Evolutionary conservation across 805 yeast species (phyloP).

Genomic region (Wickerhamia fluorescens): DNA sequence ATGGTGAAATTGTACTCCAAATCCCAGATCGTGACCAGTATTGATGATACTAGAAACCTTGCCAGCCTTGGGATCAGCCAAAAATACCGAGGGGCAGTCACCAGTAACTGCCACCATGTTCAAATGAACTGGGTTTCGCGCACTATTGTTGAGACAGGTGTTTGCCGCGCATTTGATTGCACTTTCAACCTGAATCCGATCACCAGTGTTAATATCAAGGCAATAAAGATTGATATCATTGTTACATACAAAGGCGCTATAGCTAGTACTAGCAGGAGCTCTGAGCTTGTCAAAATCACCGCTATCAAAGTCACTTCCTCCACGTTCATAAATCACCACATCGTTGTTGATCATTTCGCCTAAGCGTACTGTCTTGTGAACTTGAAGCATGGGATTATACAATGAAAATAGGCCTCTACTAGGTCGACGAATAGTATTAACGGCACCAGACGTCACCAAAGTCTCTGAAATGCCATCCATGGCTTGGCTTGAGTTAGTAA

Average conservation of each 20-base stretch:
- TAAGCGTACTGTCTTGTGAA: constrained; percentile 44
- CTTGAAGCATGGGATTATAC: constrained; percentile 43
- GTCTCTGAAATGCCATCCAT: constrained; percentile 5
- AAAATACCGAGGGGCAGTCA: constrained; percentile 60
- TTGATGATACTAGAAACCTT: constrained; percentile 27
- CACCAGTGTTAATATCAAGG: constrained; percentile 48
- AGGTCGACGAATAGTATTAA: background rate
- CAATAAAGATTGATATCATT: constrained; percentile 71
- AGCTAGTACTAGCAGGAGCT: constrained; percentile 20
- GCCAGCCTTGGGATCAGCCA: constrained; percentile 40
- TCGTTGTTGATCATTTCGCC: constrained; percentile 84
- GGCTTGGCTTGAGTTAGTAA: constrained; percentile 30
- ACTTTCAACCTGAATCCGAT: constrained; percentile 33
- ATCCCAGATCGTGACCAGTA: constrained; percentile 71
- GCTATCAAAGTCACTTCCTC: too few relatives aligned
- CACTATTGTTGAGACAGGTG: constrained; percentile 70
- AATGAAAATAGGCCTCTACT: constrained; percentile 59
- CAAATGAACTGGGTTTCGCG: constrained; percentile 43
- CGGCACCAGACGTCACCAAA: constrained; percentile 8
- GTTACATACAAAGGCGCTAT: constrained; percentile 66
- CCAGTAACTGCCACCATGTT: constrained; percentile 54
- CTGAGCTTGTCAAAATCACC: too few relatives aligned
- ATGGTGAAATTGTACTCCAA: constrained; percentile 73
- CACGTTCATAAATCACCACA: constrained; percentile 50
- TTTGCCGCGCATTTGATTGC: constrained; percentile 44